Evolutionary conservation across 2,329 filamentous ascomycete genomes (phyloP).

Genomic region (Phaeomoniella chlamydospora): DNA sequence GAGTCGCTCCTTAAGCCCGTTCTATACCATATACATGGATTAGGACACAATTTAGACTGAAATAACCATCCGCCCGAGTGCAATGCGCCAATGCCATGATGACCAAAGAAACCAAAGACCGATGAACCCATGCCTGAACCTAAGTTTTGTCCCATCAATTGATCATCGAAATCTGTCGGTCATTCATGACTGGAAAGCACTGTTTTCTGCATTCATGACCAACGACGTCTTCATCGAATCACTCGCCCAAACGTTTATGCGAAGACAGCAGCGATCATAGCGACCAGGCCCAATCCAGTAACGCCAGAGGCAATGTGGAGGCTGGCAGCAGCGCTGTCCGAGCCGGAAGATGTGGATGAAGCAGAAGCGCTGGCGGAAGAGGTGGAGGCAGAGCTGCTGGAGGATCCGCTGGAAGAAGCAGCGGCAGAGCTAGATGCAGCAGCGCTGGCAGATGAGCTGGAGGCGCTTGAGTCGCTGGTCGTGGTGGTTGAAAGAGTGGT

Average conservation of each 20-base stretch:
- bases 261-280: not conserved
- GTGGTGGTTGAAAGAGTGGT: constrained; percentile 3
- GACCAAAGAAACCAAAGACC: not conserved
- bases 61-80: too few relatives aligned
- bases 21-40: too few relatives aligned
- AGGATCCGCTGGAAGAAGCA: constrained; percentile 5
- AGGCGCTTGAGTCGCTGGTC: constrained; percentile 5
- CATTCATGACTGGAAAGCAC: not conserved
- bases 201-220: not conserved
- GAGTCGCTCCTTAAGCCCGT: too few relatives aligned
- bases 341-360: constrained; percentile 5
- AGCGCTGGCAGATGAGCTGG: constrained; percentile 6
- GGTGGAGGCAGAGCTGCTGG: constrained; percentile 5
- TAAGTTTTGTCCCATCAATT: not conserved
- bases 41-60: too few relatives aligned
- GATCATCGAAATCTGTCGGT: not conserved
- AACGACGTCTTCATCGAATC: not conserved
- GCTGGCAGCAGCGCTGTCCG: not conserved
- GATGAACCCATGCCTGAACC: not conserved
- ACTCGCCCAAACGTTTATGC: constrained; percentile 1
- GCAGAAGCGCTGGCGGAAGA: constrained; percentile 6
- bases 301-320: constrained; percentile 1
- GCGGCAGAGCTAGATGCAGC: constrained; percentile 7
- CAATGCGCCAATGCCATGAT: not conserved
- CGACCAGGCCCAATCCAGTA: constrained; percentile 1